Evolutionary conservation across 352 stramenopile genomes (phyloP).

Genomic region (Pythium biforme): DNA sequence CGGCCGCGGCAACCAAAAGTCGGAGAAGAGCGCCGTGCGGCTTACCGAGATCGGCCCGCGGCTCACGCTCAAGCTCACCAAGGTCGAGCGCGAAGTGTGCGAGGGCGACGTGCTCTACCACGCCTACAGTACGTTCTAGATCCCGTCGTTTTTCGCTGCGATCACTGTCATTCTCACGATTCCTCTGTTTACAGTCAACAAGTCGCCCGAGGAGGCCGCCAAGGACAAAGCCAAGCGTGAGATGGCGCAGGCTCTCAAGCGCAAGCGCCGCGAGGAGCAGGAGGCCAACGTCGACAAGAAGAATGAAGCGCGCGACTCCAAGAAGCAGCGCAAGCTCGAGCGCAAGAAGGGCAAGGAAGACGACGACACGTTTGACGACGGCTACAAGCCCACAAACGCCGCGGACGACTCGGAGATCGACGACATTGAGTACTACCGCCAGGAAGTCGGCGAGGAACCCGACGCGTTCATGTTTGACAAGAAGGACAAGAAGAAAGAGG

Average conservation of each 20-base stretch:
- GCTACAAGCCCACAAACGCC: slow-evolving; percentile 40
- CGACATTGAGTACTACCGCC: slow-evolving; percentile 80
- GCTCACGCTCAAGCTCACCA: slow-evolving; percentile 93
- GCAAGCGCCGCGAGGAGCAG: slow-evolving; percentile 86
- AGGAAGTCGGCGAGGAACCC: slow-evolving; percentile 79
- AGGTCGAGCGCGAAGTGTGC: slow-evolving; percentile 96
- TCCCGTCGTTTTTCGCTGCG: background rate
- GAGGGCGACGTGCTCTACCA: slow-evolving; percentile 98
- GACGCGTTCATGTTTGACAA: slow-evolving; percentile 77
- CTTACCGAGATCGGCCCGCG: slow-evolving; percentile 96
- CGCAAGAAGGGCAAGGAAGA: slow-evolving; percentile 50
- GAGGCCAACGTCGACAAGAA: slow-evolving; percentile 89
- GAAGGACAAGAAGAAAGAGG: slow-evolving; percentile 57
- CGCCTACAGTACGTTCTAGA: slow-evolving; percentile 63
- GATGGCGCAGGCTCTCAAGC: slow-evolving; percentile 66
- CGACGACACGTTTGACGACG: slow-evolving; percentile 35
- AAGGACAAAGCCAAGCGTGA: slow-evolving; percentile 82
- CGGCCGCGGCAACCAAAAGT: slow-evolving; percentile 90
- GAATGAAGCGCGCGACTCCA: slow-evolving; percentile 71
- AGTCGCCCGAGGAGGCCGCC: slow-evolving; percentile 82
- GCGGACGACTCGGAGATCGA: slow-evolving; percentile 63
- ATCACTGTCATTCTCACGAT: background rate
- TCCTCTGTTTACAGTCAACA: slow-evolving; percentile 42
- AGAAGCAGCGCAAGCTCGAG: slow-evolving; percentile 72
- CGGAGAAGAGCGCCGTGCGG: slow-evolving; percentile 92